Base-by-base conservation (phyloP, 352 stramenopile genomes). In the Phytophthora melonis region DNA sequence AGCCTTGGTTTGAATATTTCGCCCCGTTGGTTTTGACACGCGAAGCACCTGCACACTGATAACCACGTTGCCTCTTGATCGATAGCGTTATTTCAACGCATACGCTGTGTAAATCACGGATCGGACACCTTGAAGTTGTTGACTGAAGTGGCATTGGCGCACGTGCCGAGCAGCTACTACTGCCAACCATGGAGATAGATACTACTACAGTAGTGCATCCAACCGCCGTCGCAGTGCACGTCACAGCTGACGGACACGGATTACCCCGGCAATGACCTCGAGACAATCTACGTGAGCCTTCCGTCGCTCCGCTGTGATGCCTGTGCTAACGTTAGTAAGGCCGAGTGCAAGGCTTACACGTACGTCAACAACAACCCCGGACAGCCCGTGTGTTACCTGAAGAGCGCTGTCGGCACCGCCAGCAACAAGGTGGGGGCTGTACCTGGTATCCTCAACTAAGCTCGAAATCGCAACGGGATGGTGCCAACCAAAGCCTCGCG, bases 331-430 rank as follows among this genome's bases (percentile, higher is more conserved):
- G n/a, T n/a, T n/a, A 74, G 67, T 18, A 82, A 60, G 7, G 13
- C 30, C 52, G 57, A 63, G 16, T 86, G 79, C 70, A 81, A 81
- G 62, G 77, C 75, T 23, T 87, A 87, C 74, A 82, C 80, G 49
- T 87, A 77, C 59, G 73, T 81, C 36, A 83, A 87, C 73, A 83
- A 64, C 62, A 77, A 77, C n/a, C 66, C 62, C 14, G 66, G 70
- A n/a, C 16, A 70, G 10, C 56, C 74, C 0, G 66, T 62, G 27
- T 80, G 74, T 49, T 80, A 80, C 50, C 50, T 81, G 23, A 81
- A 79, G 49, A 78, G 72, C 16, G 74, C 69, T 19, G 65, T 59
- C n/a, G 77, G 74, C 4, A 64, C 62, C 10, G 43, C 77, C 25
- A 66, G 21, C 25, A 67, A 47, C 10, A 66, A 70, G 36, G 58